Conservation (phyloP, 306 rosid species). For the Prunus campanulata region DNA sequence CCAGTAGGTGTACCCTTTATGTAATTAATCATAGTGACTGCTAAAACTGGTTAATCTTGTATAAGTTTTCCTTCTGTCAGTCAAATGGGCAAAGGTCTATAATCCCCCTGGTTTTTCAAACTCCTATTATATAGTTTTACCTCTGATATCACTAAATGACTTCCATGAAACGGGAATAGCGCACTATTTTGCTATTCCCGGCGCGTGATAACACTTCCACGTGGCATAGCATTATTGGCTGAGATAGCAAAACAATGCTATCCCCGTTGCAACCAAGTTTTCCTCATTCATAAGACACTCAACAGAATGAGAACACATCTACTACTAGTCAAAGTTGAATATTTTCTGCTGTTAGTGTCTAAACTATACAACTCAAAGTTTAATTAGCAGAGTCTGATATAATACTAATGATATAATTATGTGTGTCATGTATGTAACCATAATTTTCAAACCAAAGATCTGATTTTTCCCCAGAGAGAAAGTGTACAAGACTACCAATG, state of each 20-base stretch:
- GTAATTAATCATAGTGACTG: too few species aligned
- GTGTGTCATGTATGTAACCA: neutral
- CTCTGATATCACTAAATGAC: neutral
- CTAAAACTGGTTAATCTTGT: neutral
- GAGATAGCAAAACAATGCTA: too few species aligned
- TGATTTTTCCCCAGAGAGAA: neutral
- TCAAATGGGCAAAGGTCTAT: too few species aligned
- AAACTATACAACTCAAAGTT: too few species aligned
- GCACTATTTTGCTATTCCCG: too few species aligned
- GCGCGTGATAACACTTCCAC: too few species aligned
- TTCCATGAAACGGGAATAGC: too few species aligned
- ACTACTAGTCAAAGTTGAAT: neutral
- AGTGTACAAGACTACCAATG: neutral
- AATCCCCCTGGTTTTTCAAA: neutral
- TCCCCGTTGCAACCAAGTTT: too few species aligned
- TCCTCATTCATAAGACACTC: too few species aligned
- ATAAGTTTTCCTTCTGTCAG: too few species aligned
- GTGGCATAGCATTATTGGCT: too few species aligned
- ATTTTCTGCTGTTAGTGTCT: neutral
- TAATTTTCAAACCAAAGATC: neutral
- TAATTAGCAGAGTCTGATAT: too few species aligned
- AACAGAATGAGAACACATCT: neutral
- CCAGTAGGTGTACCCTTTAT: neutral
- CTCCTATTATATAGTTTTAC: neutral
- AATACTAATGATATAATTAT: neutral